Percentiles rank a stretch among this genome's conserved stretches.
Evolutionary conservation across 2,329 filamentous ascomycete genomes (phyloP).

Genomic region (Ophiostoma sp.): DNA sequence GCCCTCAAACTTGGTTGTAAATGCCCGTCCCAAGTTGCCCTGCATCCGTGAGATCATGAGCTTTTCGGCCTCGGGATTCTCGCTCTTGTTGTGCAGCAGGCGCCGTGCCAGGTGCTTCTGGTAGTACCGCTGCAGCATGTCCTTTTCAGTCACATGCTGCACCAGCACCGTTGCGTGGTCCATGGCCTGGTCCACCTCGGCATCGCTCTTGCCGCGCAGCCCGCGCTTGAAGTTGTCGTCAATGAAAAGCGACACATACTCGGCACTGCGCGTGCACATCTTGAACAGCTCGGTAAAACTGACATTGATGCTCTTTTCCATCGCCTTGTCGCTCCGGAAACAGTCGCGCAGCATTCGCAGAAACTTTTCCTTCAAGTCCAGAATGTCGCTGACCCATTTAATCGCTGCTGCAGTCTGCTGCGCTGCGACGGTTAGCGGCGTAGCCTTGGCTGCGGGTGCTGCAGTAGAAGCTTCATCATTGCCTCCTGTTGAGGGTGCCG

Average conservation of each 20-base stretch:
- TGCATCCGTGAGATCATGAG: constrained; percentile 97
- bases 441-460: not conserved
- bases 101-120: constrained; percentile 92
- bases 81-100: constrained; percentile 79
- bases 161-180: constrained; percentile 87
- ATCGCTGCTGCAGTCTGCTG: constrained; percentile 83
- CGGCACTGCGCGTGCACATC: constrained; percentile 73
- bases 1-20: constrained; percentile 57
- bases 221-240: constrained; percentile 94
- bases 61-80: constrained; percentile 88
- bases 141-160: constrained; percentile 84
- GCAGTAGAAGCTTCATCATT: not conserved
- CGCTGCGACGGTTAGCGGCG: constrained; percentile 43
- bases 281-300: constrained; percentile 95
- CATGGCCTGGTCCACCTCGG: constrained; percentile 74
- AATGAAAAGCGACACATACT: constrained; percentile 93
- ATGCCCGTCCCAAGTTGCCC: constrained; percentile 88
- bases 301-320: constrained; percentile 77
- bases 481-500: constrained; percentile 31
- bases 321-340: constrained; percentile 67
- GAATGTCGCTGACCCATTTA: constrained; percentile 90
- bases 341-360: constrained; percentile 70
- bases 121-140: constrained; percentile 95
- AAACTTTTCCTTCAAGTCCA: constrained; percentile 82
- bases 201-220: constrained; percentile 86